A percentile compares a stretch with the other conserved stretches of the same genome.
phyloP scores from a whole-genome alignment of 78 protist species.

The Thecamonas trahens region DNA sequence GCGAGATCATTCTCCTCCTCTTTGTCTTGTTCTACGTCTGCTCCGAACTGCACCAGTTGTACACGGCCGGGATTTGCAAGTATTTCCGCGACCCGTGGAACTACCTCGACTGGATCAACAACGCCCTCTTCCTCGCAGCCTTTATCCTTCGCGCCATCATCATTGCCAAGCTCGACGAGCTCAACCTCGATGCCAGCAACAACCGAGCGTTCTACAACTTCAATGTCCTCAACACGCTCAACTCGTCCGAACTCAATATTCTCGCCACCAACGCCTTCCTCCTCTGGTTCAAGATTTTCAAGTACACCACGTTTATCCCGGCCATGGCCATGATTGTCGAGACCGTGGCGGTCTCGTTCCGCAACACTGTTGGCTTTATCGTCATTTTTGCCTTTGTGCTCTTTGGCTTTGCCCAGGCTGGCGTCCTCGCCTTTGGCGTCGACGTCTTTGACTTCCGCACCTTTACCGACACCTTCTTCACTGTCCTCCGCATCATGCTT shows the following conservation, averaged over 20 bases:
- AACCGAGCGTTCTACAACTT: background rate
- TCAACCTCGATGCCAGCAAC: background rate
- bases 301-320: background rate
- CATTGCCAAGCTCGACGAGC: too few species aligned
- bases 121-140: too few species aligned
- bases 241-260: background rate
- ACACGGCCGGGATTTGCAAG: background rate
- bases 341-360: background rate
- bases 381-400: background rate
- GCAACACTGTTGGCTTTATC: background rate
- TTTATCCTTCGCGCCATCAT: too few species aligned
- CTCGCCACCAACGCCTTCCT: background rate
- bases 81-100: too few species aligned
- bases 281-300: background rate
- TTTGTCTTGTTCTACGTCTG: background rate
- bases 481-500: background rate
- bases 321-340: background rate
- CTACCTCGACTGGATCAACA: too few species aligned
- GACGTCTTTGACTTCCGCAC: background rate
- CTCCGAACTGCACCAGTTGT: background rate
- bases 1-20: background rate
- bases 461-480: background rate
- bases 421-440: constrained; percentile 12
- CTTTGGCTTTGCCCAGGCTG: constrained; percentile 6
- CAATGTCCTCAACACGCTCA: too few species aligned